phyloP scores from a whole-genome alignment of 768 basidiomycete genomes.

The Mycena epipterygia region DNA sequence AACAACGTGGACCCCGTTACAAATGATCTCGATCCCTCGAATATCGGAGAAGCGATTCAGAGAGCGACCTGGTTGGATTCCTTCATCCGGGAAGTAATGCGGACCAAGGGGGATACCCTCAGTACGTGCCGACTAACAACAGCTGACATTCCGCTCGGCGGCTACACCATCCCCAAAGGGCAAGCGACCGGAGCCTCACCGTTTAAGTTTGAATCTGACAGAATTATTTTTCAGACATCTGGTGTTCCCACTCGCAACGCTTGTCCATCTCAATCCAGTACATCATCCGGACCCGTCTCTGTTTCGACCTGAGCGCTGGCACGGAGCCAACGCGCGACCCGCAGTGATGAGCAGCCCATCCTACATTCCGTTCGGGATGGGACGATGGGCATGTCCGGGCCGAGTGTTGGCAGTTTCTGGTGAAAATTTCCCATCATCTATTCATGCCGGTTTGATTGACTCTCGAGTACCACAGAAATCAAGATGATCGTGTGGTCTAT shows the following conservation, averaged over 20 bases:
- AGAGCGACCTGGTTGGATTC: slow-evolving; percentile 46
- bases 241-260: slow-evolving; percentile 47
- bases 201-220: neutral
- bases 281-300: slow-evolving; percentile 42
- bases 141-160: slow-evolving; percentile 38
- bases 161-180: slow-evolving; percentile 49
- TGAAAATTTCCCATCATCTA: slow-evolving; percentile 23
- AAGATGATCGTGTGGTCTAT: slow-evolving; percentile 50
- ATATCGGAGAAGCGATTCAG: slow-evolving; percentile 44
- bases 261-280: slow-evolving; percentile 42
- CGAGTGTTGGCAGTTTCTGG: slow-evolving; percentile 48
- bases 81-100: slow-evolving; percentile 53
- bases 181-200: slow-evolving; percentile 10
- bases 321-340: slow-evolving; percentile 40
- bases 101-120: slow-evolving; percentile 52
- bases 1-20: slow-evolving; percentile 35
- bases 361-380: slow-evolving; percentile 50
- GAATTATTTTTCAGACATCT: slow-evolving; percentile 37
- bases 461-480: slow-evolving; percentile 38
- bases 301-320: slow-evolving; percentile 48
- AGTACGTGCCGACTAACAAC: slow-evolving; percentile 45
- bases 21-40: slow-evolving; percentile 37
- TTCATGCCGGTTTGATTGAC: neutral
- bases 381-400: slow-evolving; percentile 52
- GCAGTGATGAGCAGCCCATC: slow-evolving; percentile 46